Conservation (phyloP, 192 early-diverging fungal species). For the Mortierella claussenii region DNA sequence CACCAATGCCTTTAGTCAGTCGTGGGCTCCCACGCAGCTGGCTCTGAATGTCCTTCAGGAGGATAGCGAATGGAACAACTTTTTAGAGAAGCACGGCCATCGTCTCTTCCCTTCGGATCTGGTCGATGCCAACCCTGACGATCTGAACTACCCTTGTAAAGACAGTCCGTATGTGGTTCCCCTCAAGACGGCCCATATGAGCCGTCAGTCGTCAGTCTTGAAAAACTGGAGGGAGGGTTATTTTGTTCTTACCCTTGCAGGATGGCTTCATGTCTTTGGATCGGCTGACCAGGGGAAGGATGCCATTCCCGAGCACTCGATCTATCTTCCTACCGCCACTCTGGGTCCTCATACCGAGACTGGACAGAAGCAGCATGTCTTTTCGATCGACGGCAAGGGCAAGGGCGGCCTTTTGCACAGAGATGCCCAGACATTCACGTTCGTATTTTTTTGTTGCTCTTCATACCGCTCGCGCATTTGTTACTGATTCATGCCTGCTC, state of each 20-base stretch:
- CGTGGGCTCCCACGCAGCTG: constrained; percentile 33
- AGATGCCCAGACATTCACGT: constrained; percentile 44
- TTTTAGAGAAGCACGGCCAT: constrained; percentile 43
- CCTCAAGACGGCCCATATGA: constrained; percentile 54
- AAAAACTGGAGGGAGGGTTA: constrained; percentile 56
- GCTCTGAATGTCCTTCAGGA: constrained; percentile 51
- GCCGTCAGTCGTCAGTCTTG: constrained; percentile 54
- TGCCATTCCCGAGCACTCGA: constrained; percentile 51
- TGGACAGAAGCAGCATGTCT: constrained; percentile 43
- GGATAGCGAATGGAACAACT: constrained; percentile 55
- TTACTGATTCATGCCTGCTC: too few species aligned
- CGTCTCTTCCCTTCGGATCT: constrained; percentile 52
- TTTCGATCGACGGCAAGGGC: constrained; percentile 44
- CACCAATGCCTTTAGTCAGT: constrained; percentile 15
- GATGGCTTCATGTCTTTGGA: constrained; percentile 58
- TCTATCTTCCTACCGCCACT: constrained; percentile 52
- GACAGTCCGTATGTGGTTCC: constrained; percentile 52
- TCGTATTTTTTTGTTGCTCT: neutral
- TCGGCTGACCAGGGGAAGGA: constrained; percentile 38
- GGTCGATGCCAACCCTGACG: constrained; percentile 52
- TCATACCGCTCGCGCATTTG: neutral
- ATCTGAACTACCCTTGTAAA: constrained; percentile 59
- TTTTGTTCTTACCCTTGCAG: constrained; percentile 57
- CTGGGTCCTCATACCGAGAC: constrained; percentile 42
- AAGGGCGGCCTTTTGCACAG: constrained; percentile 42